Evolutionary conservation across 2,329 filamentous ascomycete genomes (phyloP).

Genomic region (Pleomassaria siparia): DNA sequence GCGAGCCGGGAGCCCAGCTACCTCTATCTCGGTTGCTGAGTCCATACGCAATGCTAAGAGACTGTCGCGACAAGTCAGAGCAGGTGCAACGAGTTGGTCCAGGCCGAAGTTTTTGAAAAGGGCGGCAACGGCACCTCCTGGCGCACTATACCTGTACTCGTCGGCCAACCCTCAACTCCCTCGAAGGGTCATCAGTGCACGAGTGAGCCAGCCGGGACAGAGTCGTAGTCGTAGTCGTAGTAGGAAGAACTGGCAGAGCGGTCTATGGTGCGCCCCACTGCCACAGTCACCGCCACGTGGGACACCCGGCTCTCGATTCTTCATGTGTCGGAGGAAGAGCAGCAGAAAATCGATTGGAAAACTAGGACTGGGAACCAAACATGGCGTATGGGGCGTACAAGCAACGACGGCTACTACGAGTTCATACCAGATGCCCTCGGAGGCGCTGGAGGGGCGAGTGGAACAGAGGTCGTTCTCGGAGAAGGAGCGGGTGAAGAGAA

Average conservation of each 20-base stretch:
- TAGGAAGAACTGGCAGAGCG: conserved; percentile 6
- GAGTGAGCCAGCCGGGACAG: conserved; percentile 9
- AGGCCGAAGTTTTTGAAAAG: conserved; percentile 19
- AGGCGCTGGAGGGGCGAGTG: conserved; percentile 1
- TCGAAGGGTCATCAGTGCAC: conserved; percentile 31
- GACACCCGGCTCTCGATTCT: conserved; percentile 5
- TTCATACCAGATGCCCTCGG: conserved; percentile 4
- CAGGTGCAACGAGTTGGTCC: conserved; percentile 5
- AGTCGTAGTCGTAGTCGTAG: conserved; percentile 5
- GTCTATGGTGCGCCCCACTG: conserved; percentile 6
- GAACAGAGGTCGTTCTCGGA: conserved; percentile 20
- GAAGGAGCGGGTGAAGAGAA: conserved; percentile 25
- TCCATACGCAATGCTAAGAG: conserved; percentile 1
- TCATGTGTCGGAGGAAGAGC: conserved; percentile 14
- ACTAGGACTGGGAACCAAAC: conserved; percentile 13
- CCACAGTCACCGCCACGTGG: conserved; percentile 7
- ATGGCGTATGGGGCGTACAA: conserved; percentile 13
- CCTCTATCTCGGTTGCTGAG: neutral
- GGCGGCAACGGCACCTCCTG: conserved; percentile 23
- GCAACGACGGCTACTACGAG: conserved; percentile 1
- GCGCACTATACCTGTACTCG: conserved; percentile 6
- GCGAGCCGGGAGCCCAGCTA: conserved; percentile 1
- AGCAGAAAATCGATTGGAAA: conserved; percentile 12
- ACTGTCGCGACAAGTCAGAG: conserved; percentile 7
- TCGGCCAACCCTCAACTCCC: conserved; percentile 18